Base-by-base conservation (phyloP, 768 basidiomycete genomes). In the Boletus subcaerulescens region DNA sequence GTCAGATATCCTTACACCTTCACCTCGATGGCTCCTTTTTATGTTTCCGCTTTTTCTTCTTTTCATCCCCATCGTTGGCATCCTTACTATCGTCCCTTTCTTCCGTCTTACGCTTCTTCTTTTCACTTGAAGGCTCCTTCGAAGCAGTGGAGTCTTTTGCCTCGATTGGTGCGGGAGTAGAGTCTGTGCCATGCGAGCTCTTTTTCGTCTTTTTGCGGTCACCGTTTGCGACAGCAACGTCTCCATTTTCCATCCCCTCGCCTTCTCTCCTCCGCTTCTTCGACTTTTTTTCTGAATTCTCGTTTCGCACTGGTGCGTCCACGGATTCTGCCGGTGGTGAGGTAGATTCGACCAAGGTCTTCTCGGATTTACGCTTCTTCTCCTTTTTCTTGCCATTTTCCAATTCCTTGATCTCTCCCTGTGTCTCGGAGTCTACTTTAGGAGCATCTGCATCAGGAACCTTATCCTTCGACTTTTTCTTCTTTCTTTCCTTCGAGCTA, bases 201-300 rank as follows among this genome's bases (percentile, higher is more conserved):
- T 52, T 68, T 59, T 69, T 68, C 45, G 60, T 55, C 50, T 68
- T 69, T 63, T 70, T 65, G 35, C 56, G 48, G 33, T 56, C 60
- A 17, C 48, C 57, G 9, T 46, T 41, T 8, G 18, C 48, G 13
- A 50, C 55, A 20, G 22, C 36, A 35, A 52, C 54, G 31, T 58
- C 63, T 15, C 42, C 56, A 17, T 55, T 56, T 11, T 48, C 60
- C 5, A 10, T 43, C 7, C 57, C 59, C 8, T 59, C 32, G 14
- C 49, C 44, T 45, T 57, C 52, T 61, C 64, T 68, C 57, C 68
- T 74, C 48, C 72, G 72, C 58, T 75, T 77, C 56, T 71, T 76
- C 38, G 61, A 65, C 56, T 65, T 65, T 29, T 57, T 60, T 32
- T 45, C 52, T 36, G 59, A 44, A 9, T 31, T 46, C 35, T 36